These are phyloP conservation scores for Abrus precatorius DNA, from an alignment of 306 rosid genomes.

Conservation along the genomic window DNA sequence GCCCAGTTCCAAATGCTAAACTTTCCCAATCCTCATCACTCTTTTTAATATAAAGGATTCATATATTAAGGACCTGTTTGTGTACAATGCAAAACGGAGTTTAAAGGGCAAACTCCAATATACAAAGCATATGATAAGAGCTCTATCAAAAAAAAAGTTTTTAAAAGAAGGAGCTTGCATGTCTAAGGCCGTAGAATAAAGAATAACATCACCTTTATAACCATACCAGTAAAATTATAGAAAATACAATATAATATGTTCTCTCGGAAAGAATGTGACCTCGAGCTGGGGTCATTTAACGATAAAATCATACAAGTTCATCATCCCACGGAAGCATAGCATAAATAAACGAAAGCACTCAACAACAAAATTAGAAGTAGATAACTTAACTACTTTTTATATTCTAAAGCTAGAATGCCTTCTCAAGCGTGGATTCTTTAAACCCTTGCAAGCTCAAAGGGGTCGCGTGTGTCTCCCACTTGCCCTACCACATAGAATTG, in stretches of 20 bases:
- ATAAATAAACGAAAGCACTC: conserved; percentile 49
- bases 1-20: conserved; percentile 26
- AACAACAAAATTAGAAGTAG: conserved; percentile 48
- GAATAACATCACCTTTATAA: conserved; percentile 11
- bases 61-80: too few relatives aligned
- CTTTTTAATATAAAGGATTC: too few relatives aligned
- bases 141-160: too few relatives aligned
- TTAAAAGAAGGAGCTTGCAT: too few relatives aligned
- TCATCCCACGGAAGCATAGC: conserved; percentile 19
- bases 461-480: conserved; percentile 89
- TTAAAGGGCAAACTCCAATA: too few relatives aligned
- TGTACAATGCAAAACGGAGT: too few relatives aligned
- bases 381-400: conserved; percentile 42
- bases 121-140: too few relatives aligned
- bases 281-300: conserved; percentile 79
- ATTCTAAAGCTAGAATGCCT: conserved; percentile 54
- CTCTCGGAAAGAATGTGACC: conserved; percentile 83
- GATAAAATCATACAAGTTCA: conserved; percentile 44
- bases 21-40: background rate
- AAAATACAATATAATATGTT: conserved; percentile 43
- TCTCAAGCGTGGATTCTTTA: conserved; percentile 17
- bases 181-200: too few relatives aligned
- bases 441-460: conserved; percentile 54
- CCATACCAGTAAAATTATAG: conserved; percentile 37
- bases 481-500: conserved; percentile 88